These are phyloP conservation scores for Sindora glabra DNA, from an alignment of 306 rosid species.

Conservation along the genomic window DNA sequence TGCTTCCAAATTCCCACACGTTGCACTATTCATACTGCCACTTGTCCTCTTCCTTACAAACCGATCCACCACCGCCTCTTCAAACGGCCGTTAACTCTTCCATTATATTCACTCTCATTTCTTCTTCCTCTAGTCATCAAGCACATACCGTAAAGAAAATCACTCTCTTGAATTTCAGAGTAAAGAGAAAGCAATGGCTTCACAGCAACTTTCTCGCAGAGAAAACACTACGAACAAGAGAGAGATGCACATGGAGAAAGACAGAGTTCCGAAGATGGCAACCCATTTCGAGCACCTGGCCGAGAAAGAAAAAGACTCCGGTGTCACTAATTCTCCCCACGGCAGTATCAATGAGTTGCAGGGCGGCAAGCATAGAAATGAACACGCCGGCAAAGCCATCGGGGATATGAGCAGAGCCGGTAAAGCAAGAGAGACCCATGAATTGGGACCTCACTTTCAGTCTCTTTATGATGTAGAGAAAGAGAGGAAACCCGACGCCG, in stretches of 20 bases:
- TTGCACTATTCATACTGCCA: conserved; percentile 20
- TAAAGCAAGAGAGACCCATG: conserved; percentile 27
- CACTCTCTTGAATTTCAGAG: too few species aligned
- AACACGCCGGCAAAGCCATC: conserved; percentile 23
- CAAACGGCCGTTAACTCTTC: too few species aligned
- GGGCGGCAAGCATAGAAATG: too few species aligned
- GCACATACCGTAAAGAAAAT: too few species aligned
- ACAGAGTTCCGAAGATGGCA: conserved; percentile 47
- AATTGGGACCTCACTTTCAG: conserved; percentile 28
- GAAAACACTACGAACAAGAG: conserved; percentile 35
- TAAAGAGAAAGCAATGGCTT: conserved; percentile 34
- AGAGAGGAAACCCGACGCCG: conserved; percentile 9
- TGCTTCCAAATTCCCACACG: conserved; percentile 26
- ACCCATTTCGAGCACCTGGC: conserved; percentile 50
- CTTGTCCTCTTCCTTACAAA: conserved; percentile 42
- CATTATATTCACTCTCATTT: too few species aligned
- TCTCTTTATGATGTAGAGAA: conserved; percentile 36
- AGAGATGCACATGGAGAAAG: conserved; percentile 28
- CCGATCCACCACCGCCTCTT: conserved; percentile 27
- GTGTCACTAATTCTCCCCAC: conserved; percentile 7
- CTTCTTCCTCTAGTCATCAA: neutral
- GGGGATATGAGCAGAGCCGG: conserved; percentile 22
- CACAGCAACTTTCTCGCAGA: conserved; percentile 38
- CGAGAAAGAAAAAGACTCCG: conserved; percentile 6
- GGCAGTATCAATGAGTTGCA: conserved; percentile 13